Percentiles rank a stretch among this genome's conserved stretches.
Conservation (phyloP, 1,284 basidiomycete species). For the Cutaneotrichosporon daszewskae region DNA sequence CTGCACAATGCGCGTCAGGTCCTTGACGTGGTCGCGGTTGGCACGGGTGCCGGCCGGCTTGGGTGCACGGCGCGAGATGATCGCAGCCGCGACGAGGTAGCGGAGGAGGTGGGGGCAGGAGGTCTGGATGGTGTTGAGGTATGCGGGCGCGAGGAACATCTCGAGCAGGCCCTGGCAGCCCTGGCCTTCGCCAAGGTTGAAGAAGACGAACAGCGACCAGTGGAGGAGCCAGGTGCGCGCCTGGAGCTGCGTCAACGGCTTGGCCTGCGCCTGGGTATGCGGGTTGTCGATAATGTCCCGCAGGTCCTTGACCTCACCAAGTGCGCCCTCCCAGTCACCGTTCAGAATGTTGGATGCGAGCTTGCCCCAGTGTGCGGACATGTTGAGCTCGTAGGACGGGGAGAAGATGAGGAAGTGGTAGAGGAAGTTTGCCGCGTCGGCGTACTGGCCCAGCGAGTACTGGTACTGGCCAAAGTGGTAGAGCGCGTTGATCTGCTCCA, state of each 20-base stretch:
- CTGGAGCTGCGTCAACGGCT: slow-evolving; percentile 75
- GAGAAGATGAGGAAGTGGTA: slow-evolving; percentile 98
- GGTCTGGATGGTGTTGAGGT: slow-evolving; percentile 98
- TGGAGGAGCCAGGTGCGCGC: slow-evolving; percentile 96
- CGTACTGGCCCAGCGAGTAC: slow-evolving; percentile 95
- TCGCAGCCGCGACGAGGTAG: slow-evolving; percentile 87
- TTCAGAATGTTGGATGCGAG: slow-evolving; percentile 92
- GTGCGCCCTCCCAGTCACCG: slow-evolving; percentile 88
- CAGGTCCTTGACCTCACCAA: slow-evolving; percentile 88
- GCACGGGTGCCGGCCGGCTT: slow-evolving; percentile 35
- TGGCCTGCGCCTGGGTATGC: slow-evolving; percentile 51
- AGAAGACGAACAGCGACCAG: slow-evolving; percentile 98
- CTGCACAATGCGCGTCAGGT: slow-evolving; percentile 83
- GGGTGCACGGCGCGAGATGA: slow-evolving; percentile 72
- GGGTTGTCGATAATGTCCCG: slow-evolving; percentile 79
- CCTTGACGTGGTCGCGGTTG: slow-evolving; percentile 75
- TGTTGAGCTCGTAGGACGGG: slow-evolving; percentile 82
- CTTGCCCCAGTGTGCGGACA: slow-evolving; percentile 97
- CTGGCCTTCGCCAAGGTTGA: slow-evolving; percentile 88
- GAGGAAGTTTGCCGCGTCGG: slow-evolving; percentile 90
- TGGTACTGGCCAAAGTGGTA: slow-evolving; percentile 99
- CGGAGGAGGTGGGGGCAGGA: slow-evolving; percentile 89
- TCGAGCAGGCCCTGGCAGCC: slow-evolving; percentile 77
- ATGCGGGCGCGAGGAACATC: slow-evolving; percentile 89
- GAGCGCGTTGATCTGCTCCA: slow-evolving; percentile 90